Percentiles rank a stretch among this genome's conserved stretches.
These are phyloP conservation scores for Wickerhamomyces xylosicus DNA, from an alignment of 805 yeast species.

Conservation along the genomic window DNA sequence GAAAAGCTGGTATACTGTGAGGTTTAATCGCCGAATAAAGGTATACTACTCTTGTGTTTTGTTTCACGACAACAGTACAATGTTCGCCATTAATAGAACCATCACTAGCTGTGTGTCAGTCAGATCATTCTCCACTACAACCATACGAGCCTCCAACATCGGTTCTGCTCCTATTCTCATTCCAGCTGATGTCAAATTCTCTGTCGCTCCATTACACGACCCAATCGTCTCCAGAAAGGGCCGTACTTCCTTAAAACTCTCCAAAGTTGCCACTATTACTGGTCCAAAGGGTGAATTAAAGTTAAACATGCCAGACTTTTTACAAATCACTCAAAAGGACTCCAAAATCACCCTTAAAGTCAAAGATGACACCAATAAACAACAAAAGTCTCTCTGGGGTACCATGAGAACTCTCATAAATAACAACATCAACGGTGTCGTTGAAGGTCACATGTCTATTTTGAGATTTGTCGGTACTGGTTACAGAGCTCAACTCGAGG, in stretches of 20 bases:
- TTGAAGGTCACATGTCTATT: slow-evolving; percentile 86
- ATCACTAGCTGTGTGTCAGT: not conserved
- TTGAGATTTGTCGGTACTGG: slow-evolving; percentile 94
- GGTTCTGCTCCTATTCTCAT: slow-evolving; percentile 73
- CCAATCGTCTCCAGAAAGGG: slow-evolving; percentile 64
- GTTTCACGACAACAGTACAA: no score
- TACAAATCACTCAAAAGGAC: slow-evolving; percentile 31
- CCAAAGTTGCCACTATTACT: slow-evolving; percentile 45
- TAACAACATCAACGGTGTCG: slow-evolving; percentile 77
- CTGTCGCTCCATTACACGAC: slow-evolving; percentile 35
- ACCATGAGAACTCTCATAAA: slow-evolving; percentile 72
- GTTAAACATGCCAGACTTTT: slow-evolving; percentile 64
- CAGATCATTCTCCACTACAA: slow-evolving; percentile 26
- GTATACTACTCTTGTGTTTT: no score
- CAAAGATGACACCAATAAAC: slow-evolving; percentile 40
- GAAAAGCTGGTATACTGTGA: no score
- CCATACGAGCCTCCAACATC: slow-evolving; percentile 44
- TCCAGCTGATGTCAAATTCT: slow-evolving; percentile 47
- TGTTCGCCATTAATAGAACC: not conserved
- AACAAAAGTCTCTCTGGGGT: slow-evolving; percentile 92
- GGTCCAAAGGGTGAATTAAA: slow-evolving; percentile 74
- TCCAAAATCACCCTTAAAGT: slow-evolving; percentile 44
- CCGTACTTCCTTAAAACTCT: slow-evolving; percentile 42
- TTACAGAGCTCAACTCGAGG: slow-evolving; percentile 77
- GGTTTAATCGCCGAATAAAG: no score